A percentile compares a stretch with the other conserved stretches of the same genome.
Conservation (phyloP, 345 rosid species). For the Hevea brasiliensis region DNA sequence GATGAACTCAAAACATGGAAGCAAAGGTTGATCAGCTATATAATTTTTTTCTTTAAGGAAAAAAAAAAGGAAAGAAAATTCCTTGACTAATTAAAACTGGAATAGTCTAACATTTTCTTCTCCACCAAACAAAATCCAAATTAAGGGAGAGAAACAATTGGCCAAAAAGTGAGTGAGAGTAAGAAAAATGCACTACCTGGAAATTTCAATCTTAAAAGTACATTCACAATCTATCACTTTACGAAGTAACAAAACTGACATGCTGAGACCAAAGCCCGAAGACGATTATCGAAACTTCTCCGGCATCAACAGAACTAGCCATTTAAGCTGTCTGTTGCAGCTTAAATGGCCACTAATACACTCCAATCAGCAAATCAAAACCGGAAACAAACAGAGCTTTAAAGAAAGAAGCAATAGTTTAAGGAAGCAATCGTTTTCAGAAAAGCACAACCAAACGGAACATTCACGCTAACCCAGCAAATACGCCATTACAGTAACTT, state of each 20-base stretch:
- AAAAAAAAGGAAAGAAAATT: not conserved
- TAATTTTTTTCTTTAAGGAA: too few relatives aligned
- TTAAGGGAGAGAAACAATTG: not conserved
- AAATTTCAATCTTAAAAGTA: not conserved
- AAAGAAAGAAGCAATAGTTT: not conserved
- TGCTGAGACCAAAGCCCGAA: not conserved
- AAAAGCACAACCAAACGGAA: constrained; percentile 15
- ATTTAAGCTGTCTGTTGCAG: constrained; percentile 1
- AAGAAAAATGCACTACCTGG: not conserved
- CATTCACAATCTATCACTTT: not conserved
- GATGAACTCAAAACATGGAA: not conserved
- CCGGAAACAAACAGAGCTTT: constrained; percentile 8
- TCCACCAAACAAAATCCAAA: not conserved
- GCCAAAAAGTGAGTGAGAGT: not conserved
- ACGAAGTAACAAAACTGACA: constrained; percentile 9
- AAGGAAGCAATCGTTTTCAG: not conserved
- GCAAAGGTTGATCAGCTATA: not conserved
- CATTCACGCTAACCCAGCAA: constrained; percentile 10
- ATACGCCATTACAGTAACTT: not conserved
- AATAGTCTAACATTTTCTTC: not conserved
- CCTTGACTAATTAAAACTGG: not conserved
- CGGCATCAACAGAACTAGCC: not conserved
- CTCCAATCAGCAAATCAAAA: constrained; percentile 4
- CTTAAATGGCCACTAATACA: not conserved
- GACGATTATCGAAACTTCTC: not conserved